Conservation (phyloP, 1,139 yeast genomes). For the Candida glucosophila region DNA sequence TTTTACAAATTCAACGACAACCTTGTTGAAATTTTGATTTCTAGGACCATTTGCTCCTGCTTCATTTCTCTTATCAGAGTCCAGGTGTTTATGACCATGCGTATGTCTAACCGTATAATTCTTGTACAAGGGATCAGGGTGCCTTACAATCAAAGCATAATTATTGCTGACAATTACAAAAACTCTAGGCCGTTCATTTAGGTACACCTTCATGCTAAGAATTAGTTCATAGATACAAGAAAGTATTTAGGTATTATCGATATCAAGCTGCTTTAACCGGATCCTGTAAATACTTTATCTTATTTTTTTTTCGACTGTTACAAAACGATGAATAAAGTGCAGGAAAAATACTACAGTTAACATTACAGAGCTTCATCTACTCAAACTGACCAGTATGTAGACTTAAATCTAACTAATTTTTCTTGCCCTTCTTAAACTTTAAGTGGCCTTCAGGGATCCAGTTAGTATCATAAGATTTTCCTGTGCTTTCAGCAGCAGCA, state of each 20-base stretch:
- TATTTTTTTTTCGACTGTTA: too few relatives aligned
- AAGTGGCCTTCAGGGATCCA: slow-evolving; percentile 32
- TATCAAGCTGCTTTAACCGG: too few relatives aligned
- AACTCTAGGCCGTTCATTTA: slow-evolving; percentile 47
- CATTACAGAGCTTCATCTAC: too few relatives aligned
- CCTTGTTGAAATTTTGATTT: slow-evolving; percentile 15
- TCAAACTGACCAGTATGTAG: too few relatives aligned
- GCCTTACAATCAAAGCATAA: slow-evolving; percentile 43
- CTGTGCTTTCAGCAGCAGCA: slow-evolving; percentile 19
- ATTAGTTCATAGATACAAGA: too few relatives aligned
- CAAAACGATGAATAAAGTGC: too few relatives aligned
- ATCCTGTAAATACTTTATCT: too few relatives aligned
- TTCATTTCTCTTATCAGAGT: slow-evolving; percentile 1
- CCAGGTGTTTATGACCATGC: slow-evolving; percentile 10
- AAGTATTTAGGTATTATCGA: too few relatives aligned
- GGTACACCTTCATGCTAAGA: slow-evolving; percentile 47
- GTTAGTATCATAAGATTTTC: slow-evolving; percentile 21
- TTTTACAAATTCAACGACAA: slow-evolving; percentile 43
- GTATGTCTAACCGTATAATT: slow-evolving; percentile 16
- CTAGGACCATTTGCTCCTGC: too few relatives aligned
- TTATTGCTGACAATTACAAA: slow-evolving; percentile 42
- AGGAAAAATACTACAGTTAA: too few relatives aligned
- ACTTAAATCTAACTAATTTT: too few relatives aligned
- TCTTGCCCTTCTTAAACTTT: slow-evolving; percentile 22
- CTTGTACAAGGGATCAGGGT: slow-evolving; percentile 29